These are phyloP conservation scores for Hyphopichia wangnamkhiaoensis DNA, from an alignment of 1,139 yeast genomes.

Conservation along the genomic window DNA sequence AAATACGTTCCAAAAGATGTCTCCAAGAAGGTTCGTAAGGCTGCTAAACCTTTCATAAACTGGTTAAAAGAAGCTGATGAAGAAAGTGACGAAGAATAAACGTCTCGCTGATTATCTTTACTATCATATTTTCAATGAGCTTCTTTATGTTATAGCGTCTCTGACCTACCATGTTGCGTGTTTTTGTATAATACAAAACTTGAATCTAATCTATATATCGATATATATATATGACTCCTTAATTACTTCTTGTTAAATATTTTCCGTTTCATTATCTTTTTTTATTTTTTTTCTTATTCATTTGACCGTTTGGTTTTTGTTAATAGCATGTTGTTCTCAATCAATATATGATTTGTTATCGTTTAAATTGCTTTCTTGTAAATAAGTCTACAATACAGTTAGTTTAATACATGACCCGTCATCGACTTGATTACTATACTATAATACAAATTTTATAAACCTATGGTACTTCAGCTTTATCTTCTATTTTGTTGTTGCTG, in stretches of 20 bases:
- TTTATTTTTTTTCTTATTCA: background rate
- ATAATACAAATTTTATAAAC: no score
- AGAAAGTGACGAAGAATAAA: slow-evolving; percentile 59
- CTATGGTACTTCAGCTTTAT: slow-evolving; percentile 11
- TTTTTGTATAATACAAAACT: background rate
- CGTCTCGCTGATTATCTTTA: no score
- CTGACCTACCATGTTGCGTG: no score
- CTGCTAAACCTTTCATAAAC: slow-evolving; percentile 91
- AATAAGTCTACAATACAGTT: background rate
- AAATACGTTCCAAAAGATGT: slow-evolving; percentile 91
- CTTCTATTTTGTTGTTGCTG: slow-evolving; percentile 4
- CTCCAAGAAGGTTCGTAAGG: slow-evolving; percentile 91
- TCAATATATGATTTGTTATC: no score
- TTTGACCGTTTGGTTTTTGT: background rate
- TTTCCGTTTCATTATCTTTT: background rate
- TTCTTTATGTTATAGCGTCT: no score
- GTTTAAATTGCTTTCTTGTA: no score
- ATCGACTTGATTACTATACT: background rate
- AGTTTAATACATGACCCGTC: background rate
- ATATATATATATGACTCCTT: background rate
- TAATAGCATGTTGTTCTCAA: slow-evolving; percentile 2
- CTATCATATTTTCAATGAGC: no score
- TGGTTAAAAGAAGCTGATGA: slow-evolving; percentile 95
- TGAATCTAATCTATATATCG: background rate
- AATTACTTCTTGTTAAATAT: background rate